Conservation (phyloP, 2,329 filamentous ascomycete genomes). For the Exophiala dermatitidis region DNA sequence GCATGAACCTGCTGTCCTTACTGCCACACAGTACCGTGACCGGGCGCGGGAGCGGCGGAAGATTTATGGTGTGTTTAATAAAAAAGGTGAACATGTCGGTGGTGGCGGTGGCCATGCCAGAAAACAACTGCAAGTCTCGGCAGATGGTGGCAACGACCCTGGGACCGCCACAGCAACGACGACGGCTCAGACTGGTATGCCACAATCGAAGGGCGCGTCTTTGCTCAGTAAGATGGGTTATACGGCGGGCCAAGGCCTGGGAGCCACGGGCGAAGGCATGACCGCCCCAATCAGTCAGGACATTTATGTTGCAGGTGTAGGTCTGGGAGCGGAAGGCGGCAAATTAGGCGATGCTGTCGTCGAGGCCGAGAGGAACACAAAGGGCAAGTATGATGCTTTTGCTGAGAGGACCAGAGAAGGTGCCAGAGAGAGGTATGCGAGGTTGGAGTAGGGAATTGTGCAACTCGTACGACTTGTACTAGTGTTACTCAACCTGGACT, state of each 20-base stretch:
- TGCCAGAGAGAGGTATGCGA: slow-evolving; percentile 43
- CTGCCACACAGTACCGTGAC: slow-evolving; percentile 38
- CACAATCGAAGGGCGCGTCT: slow-evolving; percentile 45
- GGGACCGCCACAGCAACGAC: slow-evolving; percentile 3
- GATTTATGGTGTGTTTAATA: slow-evolving; percentile 36
- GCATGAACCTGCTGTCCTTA: slow-evolving; percentile 1
- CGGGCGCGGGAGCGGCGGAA: slow-evolving; percentile 41
- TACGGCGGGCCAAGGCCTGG: slow-evolving; percentile 41
- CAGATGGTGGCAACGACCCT: not conserved
- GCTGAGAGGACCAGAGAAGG: slow-evolving; percentile 42
- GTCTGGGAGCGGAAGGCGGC: slow-evolving; percentile 43
- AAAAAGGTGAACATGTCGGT: slow-evolving; percentile 26
- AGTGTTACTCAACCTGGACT: no score
- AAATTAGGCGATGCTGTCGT: slow-evolving; percentile 44
- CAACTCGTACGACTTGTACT: no score
- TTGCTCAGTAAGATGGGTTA: slow-evolving; percentile 48
- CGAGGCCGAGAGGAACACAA: slow-evolving; percentile 44
- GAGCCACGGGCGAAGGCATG: slow-evolving; percentile 42
- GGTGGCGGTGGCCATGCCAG: no score
- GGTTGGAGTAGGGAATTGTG: slow-evolving; percentile 29
- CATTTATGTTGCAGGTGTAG: slow-evolving; percentile 45
- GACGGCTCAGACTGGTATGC: slow-evolving; percentile 15
- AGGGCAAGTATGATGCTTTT: slow-evolving; percentile 43
- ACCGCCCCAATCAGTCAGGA: slow-evolving; percentile 43
- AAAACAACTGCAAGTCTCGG: no score